phyloP scores from a whole-genome alignment of 2,329 filamentous ascomycete species.

The Camillea tinctor region DNA sequence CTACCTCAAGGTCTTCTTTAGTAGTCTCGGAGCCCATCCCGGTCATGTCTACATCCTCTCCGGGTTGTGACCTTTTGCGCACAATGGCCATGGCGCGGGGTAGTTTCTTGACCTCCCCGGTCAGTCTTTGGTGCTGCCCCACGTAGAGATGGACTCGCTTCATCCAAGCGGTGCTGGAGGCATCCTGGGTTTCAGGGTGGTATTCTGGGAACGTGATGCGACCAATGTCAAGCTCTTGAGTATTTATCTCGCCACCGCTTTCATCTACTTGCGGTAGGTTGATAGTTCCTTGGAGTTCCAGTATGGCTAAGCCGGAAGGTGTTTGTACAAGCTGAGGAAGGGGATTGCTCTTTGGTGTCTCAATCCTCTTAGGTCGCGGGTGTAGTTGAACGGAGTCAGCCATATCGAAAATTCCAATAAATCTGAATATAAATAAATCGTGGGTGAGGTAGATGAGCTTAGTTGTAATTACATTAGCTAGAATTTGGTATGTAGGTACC shows the following conservation, averaged over 20 bases:
- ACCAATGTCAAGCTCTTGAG: constrained; percentile 58
- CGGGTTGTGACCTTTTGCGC: constrained; percentile 47
- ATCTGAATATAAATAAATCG: too few relatives aligned
- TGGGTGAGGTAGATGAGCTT: too few relatives aligned
- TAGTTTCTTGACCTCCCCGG: constrained; percentile 87
- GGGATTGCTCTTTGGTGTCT: constrained; percentile 43
- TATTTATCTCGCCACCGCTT: constrained; percentile 31
- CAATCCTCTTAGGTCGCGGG: constrained; percentile 30
- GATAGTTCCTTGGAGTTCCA: constrained; percentile 91
- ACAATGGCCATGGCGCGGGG: constrained; percentile 77
- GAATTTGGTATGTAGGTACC: neutral
- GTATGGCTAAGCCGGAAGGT: constrained; percentile 80
- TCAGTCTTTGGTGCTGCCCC: constrained; percentile 83
- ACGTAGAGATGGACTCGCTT: constrained; percentile 86
- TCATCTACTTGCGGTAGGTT: constrained; percentile 59
- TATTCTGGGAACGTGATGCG: constrained; percentile 78
- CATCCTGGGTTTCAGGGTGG: constrained; percentile 46
- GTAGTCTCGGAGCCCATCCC: constrained; percentile 28
- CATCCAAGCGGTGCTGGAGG: constrained; percentile 73
- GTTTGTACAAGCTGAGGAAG: constrained; percentile 85
- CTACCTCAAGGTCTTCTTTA: constrained; percentile 69
- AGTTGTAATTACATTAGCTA: neutral
- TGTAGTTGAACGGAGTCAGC: constrained; percentile 41
- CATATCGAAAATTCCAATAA: too few relatives aligned
- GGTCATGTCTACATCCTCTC: constrained; percentile 46